Percentiles rank a stretch among this genome's conserved stretches.
These are phyloP conservation scores for Rhizomucor miehei DNA, from an alignment of 371 early-diverging fungal species.

Conservation along the genomic window DNA sequence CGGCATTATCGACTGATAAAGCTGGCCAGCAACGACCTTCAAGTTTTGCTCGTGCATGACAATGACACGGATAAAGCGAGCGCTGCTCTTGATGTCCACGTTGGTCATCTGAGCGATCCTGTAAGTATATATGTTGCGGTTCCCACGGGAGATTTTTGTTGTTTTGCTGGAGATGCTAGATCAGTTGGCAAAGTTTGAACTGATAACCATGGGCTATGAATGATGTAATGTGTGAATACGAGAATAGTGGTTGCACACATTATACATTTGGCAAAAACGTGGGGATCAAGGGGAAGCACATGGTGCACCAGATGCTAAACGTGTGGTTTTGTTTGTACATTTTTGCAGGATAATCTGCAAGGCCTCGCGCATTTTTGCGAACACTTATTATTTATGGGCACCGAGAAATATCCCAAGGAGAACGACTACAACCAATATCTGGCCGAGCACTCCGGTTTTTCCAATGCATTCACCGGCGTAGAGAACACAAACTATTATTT, in stretches of 20 bases:
- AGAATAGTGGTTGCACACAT: too few species aligned
- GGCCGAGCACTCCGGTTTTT: slow-evolving; percentile 85
- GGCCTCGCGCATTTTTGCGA: slow-evolving; percentile 99
- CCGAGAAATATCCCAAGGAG: slow-evolving; percentile 89
- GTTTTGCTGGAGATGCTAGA: background rate
- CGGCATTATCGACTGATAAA: slow-evolving; percentile 79
- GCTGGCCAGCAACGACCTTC: slow-evolving; percentile 72
- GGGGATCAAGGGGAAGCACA: background rate
- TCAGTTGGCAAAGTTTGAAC: too few species aligned
- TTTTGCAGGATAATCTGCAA: slow-evolving; percentile 55
- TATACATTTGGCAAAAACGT: too few species aligned
- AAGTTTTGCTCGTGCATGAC: slow-evolving; percentile 83
- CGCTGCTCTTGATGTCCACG: slow-evolving; percentile 91
- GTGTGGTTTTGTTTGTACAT: background rate
- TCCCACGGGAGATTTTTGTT: slow-evolving; percentile 4
- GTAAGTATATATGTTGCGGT: slow-evolving; percentile 28
- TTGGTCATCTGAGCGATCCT: slow-evolving; percentile 88
- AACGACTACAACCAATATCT: slow-evolving; percentile 92
- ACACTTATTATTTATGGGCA: slow-evolving; percentile 94
- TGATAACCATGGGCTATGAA: too few species aligned
- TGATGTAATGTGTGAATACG: too few species aligned
- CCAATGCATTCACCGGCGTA: slow-evolving; percentile 93
- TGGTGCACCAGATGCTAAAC: background rate
- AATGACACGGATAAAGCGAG: slow-evolving; percentile 82
- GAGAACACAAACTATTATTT: slow-evolving; percentile 96